Evolutionary conservation across 768 basidiomycete species (phyloP).

Genomic region (Auriscalpium microsporum): DNA sequence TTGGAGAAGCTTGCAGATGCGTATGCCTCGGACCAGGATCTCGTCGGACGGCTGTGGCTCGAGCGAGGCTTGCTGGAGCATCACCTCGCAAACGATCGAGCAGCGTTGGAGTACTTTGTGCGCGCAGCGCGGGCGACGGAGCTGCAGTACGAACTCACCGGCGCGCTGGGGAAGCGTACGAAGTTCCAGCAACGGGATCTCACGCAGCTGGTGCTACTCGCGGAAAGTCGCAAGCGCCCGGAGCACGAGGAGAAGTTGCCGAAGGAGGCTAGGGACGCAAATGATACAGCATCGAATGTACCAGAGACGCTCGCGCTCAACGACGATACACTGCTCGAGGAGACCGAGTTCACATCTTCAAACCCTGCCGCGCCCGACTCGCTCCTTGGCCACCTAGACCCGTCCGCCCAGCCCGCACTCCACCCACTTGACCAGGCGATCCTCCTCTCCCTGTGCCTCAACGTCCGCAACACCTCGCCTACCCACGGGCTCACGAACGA

Average conservation of each 20-base stretch:
- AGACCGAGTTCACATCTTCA: constrained; percentile 84
- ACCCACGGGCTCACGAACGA: constrained; percentile 83
- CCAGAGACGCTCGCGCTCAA: constrained; percentile 83
- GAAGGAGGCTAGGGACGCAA: constrained; percentile 6
- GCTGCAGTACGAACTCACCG: constrained; percentile 84
- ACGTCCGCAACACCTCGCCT: constrained; percentile 84
- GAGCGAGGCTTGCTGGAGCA: constrained; percentile 80
- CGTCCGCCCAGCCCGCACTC: constrained; percentile 74
- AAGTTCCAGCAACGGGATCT: constrained; percentile 84
- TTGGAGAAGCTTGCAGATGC: constrained; percentile 33
- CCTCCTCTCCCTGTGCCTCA: constrained; percentile 83
- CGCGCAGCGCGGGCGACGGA: constrained; percentile 69
- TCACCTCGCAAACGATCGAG: constrained; percentile 62
- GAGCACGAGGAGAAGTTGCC: neutral
- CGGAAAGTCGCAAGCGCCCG: constrained; percentile 54
- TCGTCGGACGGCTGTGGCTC: constrained; percentile 58
- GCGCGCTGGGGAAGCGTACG: constrained; percentile 69
- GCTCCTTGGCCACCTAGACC: constrained; percentile 65
- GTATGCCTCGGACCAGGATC: constrained; percentile 47
- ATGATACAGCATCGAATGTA: constrained; percentile 22
- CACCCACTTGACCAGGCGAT: constrained; percentile 93
- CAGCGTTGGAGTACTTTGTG: constrained; percentile 70
- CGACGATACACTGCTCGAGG: constrained; percentile 94
- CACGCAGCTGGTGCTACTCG: constrained; percentile 67
- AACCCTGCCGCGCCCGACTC: constrained; percentile 36